Percentiles rank a stretch among this genome's conserved stretches.
Conservation (phyloP, 345 rosid genomes). For the Cardamine occulta region DNA sequence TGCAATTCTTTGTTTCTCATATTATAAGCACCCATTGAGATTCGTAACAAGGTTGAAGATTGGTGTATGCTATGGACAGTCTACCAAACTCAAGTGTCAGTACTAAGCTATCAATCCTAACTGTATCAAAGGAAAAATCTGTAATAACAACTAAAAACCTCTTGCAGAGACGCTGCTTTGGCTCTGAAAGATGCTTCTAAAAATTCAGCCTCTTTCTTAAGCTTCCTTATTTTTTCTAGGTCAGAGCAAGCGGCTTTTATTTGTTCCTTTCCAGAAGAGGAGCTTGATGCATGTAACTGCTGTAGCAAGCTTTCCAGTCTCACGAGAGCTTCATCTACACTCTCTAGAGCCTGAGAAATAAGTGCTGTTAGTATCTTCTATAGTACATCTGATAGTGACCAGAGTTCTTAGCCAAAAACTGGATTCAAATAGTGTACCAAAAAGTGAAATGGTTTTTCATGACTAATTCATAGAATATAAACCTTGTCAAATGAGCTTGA, state of each 20-base stretch:
- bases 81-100: constrained; percentile 18
- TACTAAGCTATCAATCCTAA: constrained; percentile 8
- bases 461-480: constrained; percentile 7
- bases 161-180: constrained; percentile 84
- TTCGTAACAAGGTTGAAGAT: constrained; percentile 9
- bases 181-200: constrained; percentile 96
- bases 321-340: constrained; percentile 85
- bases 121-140: background rate
- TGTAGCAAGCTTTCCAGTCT: constrained; percentile 86
- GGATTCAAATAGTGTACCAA: background rate
- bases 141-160: constrained; percentile 51
- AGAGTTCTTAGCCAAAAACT: constrained; percentile 23
- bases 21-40: constrained; percentile 14
- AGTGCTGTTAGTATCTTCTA: constrained; percentile 29
- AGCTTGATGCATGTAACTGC: constrained; percentile 73
- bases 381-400: constrained; percentile 20
- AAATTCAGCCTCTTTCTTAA: constrained; percentile 98
- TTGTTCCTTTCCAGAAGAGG: constrained; percentile 83
- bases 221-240: constrained; percentile 94
- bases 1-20: background rate
- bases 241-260: constrained; percentile 94
- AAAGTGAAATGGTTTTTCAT: background rate
- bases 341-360: constrained; percentile 76
- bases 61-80: constrained; percentile 1
- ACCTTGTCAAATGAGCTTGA: constrained; percentile 88